Evolutionary conservation across 495 filamentous ascomycete genomes (phyloP).

Genomic region (Penicillium waksmanii): DNA sequence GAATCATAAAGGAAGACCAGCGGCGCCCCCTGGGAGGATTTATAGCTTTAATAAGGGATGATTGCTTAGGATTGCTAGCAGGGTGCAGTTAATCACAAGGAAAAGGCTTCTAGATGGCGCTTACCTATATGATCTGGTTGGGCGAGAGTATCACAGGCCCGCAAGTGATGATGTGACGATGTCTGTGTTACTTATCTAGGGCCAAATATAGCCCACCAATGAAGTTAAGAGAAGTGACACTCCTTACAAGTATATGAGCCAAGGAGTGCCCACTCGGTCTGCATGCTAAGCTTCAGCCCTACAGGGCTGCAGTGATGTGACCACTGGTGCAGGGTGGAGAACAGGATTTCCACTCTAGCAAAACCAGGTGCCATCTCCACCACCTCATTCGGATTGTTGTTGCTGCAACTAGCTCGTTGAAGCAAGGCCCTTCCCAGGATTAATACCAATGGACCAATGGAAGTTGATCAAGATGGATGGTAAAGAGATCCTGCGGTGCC

Average conservation of each 20-base stretch:
- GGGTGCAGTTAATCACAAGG: neutral
- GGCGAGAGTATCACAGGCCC: neutral
- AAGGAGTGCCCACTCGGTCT: neutral
- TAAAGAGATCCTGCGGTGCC: too few species aligned
- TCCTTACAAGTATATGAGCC: neutral
- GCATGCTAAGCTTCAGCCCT: slow-evolving; percentile 6
- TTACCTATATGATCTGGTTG: slow-evolving; percentile 3
- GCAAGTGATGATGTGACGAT: slow-evolving; percentile 1
- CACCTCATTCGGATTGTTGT: too few species aligned
- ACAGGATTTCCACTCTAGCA: neutral
- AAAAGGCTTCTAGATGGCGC: neutral
- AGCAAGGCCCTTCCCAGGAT: neutral
- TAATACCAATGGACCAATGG: too few species aligned
- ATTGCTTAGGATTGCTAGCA: neutral
- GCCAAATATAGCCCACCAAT: slow-evolving; percentile 5
- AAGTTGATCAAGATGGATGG: too few species aligned
- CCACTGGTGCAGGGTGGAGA: slow-evolving; percentile 1
- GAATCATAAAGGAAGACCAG: neutral
- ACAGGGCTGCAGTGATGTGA: slow-evolving; percentile 4
- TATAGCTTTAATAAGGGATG: neutral
- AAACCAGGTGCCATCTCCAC: neutral
- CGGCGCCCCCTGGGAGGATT: neutral
- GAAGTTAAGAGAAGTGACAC: neutral
- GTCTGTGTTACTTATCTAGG: neutral
- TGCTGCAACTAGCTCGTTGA: neutral